Evolutionary conservation across 257 asterid genomes (phyloP), one percentile per base, ranked within the genome.

Genomic region (Perilla frutescens): DNA sequence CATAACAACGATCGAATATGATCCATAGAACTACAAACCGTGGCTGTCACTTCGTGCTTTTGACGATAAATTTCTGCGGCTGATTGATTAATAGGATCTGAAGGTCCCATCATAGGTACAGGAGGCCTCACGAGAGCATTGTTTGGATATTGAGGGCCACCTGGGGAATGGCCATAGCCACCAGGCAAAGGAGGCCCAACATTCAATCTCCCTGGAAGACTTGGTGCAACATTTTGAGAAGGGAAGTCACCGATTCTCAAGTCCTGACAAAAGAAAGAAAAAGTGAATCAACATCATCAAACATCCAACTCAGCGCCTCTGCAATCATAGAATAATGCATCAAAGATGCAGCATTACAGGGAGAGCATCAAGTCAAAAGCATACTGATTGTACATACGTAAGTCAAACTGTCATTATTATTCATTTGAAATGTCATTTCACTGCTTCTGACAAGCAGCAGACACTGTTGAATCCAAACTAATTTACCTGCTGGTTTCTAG

Each of bases 21-120:
- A 39, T 48, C 20, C 57, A 68, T 53, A n/a, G 44, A 56, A 69
- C 40, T 77, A 81, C 99, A 68, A 66, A 95, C 98, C 89, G 96
- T 88, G 64, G 96, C 97, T n/a, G 96, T 72, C 68, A 95, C 96
- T 90, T 95, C 99, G 53, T 95, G 98, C 83, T 88, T 87, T 78
- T 87, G 86, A 12, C 97, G 87, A 79, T 92, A 94, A 76, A 81
- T 72, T 12, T 95, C 98, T 48, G 81, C 89, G 36, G 96, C 82
- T 32, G 97, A 89, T 51, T 81, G 83, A 78, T 83, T 86, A 63
- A 53, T 77, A 74, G 89, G 79, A 86, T 92, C 99, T 34, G 96
- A 67, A 78, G 90, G 88, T 75, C 94, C 96, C 74, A 81, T 73
- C 76, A 88, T 64, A n/a, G 81, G 79, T 49, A 81, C 34, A 72